Evolutionary conservation across 2,329 filamentous ascomycete genomes (phyloP).

Genomic region (Colletotrichum sp.): DNA sequence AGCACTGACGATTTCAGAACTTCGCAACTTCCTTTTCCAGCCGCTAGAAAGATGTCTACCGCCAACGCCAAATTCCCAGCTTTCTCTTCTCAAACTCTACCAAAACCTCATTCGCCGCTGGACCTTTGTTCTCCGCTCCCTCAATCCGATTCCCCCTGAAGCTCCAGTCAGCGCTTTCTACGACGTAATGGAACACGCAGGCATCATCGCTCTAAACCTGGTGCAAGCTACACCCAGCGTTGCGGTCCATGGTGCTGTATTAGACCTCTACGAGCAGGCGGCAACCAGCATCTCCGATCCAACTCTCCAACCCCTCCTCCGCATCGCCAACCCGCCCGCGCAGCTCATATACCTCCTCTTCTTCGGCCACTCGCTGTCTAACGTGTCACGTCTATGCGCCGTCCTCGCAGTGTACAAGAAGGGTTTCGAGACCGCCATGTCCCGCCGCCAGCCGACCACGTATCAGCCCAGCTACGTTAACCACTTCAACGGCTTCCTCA

Average conservation of each 20-base stretch:
- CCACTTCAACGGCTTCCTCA: conserved; percentile 81
- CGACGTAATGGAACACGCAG: conserved; percentile 53
- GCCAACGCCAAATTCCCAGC: conserved; percentile 51
- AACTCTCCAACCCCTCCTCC: conserved; percentile 57
- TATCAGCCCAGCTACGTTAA: conserved; percentile 68
- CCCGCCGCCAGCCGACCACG: conserved; percentile 30
- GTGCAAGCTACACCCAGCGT: conserved; percentile 55
- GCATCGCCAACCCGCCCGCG: conserved; percentile 72
- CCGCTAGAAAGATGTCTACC: conserved; percentile 48
- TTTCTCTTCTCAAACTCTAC: conserved; percentile 71
- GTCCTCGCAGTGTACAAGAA: conserved; percentile 76
- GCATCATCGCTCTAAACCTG: conserved; percentile 63
- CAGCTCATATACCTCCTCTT: conserved; percentile 73
- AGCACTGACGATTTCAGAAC: conserved; percentile 46
- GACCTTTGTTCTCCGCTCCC: conserved; percentile 50
- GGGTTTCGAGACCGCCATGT: conserved; percentile 71
- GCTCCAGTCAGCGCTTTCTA: conserved; percentile 41
- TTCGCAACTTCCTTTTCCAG: conserved; percentile 53
- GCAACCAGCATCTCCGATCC: conserved; percentile 60
- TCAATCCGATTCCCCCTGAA: conserved; percentile 36
- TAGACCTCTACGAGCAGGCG: conserved; percentile 73
- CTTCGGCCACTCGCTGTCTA: conserved; percentile 68
- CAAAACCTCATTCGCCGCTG: conserved; percentile 68
- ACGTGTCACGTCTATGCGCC: conserved; percentile 71
- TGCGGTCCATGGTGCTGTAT: conserved; percentile 59